Conservation (phyloP, 768 basidiomycete genomes). For the Tremella yokohamensis region DNA sequence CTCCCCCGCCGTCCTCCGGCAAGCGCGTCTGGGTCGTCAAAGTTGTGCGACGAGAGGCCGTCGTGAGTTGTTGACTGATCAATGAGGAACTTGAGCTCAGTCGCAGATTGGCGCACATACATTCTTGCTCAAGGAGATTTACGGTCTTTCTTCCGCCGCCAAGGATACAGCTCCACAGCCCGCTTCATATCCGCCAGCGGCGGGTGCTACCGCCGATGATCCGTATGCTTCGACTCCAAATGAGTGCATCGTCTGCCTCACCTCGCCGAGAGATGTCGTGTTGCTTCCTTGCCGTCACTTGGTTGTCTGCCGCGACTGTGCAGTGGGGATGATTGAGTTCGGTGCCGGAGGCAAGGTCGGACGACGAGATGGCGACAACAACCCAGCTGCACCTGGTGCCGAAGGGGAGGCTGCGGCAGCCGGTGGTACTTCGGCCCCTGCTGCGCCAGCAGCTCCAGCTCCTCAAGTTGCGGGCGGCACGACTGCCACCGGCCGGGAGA, state of each 20-base stretch:
- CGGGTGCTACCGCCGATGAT: slow-evolving; percentile 56
- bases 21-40: slow-evolving; percentile 82
- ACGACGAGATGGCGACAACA: slow-evolving; percentile 56
- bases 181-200: slow-evolving; percentile 42
- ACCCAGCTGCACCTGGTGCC: slow-evolving; percentile 38
- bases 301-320: slow-evolving; percentile 92
- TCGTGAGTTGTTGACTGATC: slow-evolving; percentile 44
- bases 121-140: slow-evolving; percentile 94
- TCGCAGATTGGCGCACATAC: slow-evolving; percentile 80
- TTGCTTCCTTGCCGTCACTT: slow-evolving; percentile 89
- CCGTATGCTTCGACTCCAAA: slow-evolving; percentile 58
- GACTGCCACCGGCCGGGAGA: slow-evolving; percentile 55
- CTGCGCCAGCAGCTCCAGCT: slow-evolving; percentile 22
- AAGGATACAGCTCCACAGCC: slow-evolving; percentile 47
- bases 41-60: slow-evolving; percentile 87
- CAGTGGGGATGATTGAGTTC: slow-evolving; percentile 95
- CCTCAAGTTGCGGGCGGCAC: slow-evolving; percentile 46
- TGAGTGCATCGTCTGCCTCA: slow-evolving; percentile 88
- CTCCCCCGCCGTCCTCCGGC: slow-evolving; percentile 50
- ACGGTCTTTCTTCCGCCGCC: slow-evolving; percentile 66
- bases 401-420: slow-evolving; percentile 46
- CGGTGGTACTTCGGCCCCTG: slow-evolving; percentile 33
- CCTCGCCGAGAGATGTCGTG: slow-evolving; percentile 83
- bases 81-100: neutral
- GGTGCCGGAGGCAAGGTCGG: slow-evolving; percentile 81